Evolutionary conservation across 306 rosid genomes (phyloP).

Genomic region (Lotus japonicus): DNA sequence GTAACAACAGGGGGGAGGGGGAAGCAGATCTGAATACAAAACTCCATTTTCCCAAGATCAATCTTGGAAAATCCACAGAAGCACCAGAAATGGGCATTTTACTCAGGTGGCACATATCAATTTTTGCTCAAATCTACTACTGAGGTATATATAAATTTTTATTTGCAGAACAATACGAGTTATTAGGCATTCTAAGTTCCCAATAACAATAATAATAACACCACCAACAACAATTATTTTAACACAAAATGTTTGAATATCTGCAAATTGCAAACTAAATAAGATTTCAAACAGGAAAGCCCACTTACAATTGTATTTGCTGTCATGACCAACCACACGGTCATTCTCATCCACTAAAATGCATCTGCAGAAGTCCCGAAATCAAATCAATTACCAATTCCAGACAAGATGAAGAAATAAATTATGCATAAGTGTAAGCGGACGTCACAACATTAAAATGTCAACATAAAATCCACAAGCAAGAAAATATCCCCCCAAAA

Average conservation of each 20-base stretch:
- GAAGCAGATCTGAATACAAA: background rate
- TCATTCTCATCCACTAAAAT: constrained; percentile 98
- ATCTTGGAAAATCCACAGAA: background rate
- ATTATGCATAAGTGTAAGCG: background rate
- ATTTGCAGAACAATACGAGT: background rate
- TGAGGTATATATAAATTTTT: too few relatives aligned
- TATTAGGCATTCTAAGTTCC: background rate
- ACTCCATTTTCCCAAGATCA: background rate
- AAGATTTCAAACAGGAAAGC: background rate
- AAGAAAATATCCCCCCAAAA: background rate
- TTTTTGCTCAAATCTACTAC: constrained; percentile 6
- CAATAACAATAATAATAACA: too few relatives aligned
- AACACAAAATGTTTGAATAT: too few relatives aligned
- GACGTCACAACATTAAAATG: background rate
- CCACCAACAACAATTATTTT: too few relatives aligned
- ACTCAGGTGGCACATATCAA: background rate
- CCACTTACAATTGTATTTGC: constrained; percentile 89
- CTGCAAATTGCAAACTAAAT: background rate
- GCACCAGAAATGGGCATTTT: background rate
- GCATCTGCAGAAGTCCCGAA: constrained; percentile 54
- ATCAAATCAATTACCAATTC: constrained; percentile 7
- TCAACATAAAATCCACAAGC: background rate
- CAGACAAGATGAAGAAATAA: constrained; percentile 5
- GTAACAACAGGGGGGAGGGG: background rate
- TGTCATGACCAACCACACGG: constrained; percentile 81